phyloP scores from a whole-genome alignment of 2,329 filamentous ascomycete genomes.

The Mariannaea elegans region DNA sequence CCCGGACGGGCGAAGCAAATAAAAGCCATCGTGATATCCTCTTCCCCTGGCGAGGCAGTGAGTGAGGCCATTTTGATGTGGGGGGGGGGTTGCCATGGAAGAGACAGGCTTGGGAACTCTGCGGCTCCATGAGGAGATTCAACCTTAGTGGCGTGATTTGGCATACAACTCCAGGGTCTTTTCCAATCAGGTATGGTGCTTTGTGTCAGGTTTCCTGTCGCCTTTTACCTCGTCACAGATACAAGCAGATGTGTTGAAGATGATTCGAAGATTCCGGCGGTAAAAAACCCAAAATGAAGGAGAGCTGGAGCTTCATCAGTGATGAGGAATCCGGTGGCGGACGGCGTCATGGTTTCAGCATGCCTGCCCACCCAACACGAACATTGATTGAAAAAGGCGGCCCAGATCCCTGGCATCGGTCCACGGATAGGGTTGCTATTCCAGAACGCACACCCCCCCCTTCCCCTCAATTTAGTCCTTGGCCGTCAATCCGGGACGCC shows the following conservation, averaged over 20 bases:
- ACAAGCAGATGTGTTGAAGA: too few species aligned
- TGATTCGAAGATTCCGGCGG: neutral
- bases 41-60: neutral
- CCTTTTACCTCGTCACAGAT: too few species aligned
- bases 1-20: neutral
- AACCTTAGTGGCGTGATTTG: neutral
- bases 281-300: neutral
- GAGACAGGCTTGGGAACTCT: too few species aligned
- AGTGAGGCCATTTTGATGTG: neutral
- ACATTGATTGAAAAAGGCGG: conserved; percentile 6
- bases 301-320: neutral
- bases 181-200: neutral
- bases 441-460: conserved; percentile 6
- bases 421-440: conserved; percentile 4
- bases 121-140: neutral
- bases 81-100: neutral
- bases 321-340: conserved; percentile 1
- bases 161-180: neutral
- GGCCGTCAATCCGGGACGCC: conserved; percentile 20
- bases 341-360: conserved; percentile 18
- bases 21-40: neutral
- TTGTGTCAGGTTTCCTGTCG: neutral
- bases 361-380: conserved; percentile 7
- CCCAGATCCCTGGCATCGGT: conserved; percentile 10
- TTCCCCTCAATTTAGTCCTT: neutral